Evolutionary conservation across 2,329 filamentous ascomycete species (phyloP), one percentile per base, ranked within the genome.

Genomic region (Sporothrix mexicana): DNA sequence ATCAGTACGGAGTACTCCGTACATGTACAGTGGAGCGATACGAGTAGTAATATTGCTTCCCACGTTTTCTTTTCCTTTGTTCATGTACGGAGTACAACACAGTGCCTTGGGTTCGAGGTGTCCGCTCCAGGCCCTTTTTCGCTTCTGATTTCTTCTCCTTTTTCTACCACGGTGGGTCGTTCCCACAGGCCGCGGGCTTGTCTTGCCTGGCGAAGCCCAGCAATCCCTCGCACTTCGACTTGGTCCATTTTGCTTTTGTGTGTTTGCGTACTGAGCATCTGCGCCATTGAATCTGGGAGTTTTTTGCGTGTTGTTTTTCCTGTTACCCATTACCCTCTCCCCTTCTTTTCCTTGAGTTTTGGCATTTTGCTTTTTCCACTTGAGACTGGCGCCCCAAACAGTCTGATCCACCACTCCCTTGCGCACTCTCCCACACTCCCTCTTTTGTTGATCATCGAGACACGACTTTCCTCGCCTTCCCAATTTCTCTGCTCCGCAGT

Each of bases 81-180:
- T 43, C 30, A 43, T 62, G 57, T 30, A n/a, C n/a, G n/a, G n/a
- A n/a, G n/a, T n/a, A 62, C 57, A 62, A 62, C 30, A 62, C 57
- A 59, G 4, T 59, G 55, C 25, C 41, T 61, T 17, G 25, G 36
- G 51, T 9, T 61, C 7, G 12, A n/a, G 3, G 30, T 43, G 36
- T 20, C 57, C 13, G 13, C 55, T 36, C 55, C 25, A 59, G 25
- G 25, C 25, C 12, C 8, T 20, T 36, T 36, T 41, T n/a, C n/a
- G 30, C 15, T 62, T 62, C 57, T 41, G 15, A 17, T 30, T 61
- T 20, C 20, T 43, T 43, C 30, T 57, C 30, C 30, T 41, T 43
- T 59, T 59, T 15, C 20, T 12, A 43, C 43, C 57, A 43, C 6
- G 41, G 57, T 41, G 15, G 57, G n/a, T 25, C 25, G 13, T 41